Evolutionary conservation across 306 rosid genomes (phyloP), one percentile per base, ranked within the genome.

Genomic region (Alnus rubra): DNA sequence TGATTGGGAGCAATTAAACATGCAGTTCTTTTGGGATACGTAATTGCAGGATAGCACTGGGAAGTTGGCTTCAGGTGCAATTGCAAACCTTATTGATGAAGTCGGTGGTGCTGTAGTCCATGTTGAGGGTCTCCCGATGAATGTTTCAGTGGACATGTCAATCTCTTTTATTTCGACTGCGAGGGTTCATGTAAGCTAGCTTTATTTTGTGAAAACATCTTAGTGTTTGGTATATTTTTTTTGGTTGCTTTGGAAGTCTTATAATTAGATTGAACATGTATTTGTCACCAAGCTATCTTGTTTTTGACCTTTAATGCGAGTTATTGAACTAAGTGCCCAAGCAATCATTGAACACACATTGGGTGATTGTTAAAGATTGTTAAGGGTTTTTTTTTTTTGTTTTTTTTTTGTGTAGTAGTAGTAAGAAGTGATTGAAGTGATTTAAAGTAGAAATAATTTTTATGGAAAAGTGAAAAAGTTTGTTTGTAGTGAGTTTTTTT

Each of bases 131-230:
- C 88, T 88, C 10, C 98, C 97, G 1, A 81, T 85, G 90, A 86
- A 81, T 81, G 96, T 95, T 82, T 93, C 99, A 4, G 96, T 93
- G 72, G 98, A 95, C 76, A 95, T 95, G 96, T 95, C 96, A 45
- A 90, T 95, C 82, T 86, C 96, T 19, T 86, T 67, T 78, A 79
- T 93, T 56, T 84, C 97, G 13, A 53, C 84, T 52, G 96, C 97
- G 14, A 73, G 80, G 69, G 87, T 81, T 52, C 52, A 76, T 64
- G 99, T 93, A 84, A 88, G 98, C 72, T 65, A 16, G 2, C 28
- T 23, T 65, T 83, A 39, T 30, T 50, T 28, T 63, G 49, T 31
- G 53, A 63, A 28, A 55, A 10, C 62, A 54, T 54, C 44, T 71
- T 64, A 35, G 19, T 6, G 23, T 64, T 64, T 15, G 45, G 15